phyloP scores from a whole-genome alignment of 306 rosid genomes.

The Biancaea sappan region DNA sequence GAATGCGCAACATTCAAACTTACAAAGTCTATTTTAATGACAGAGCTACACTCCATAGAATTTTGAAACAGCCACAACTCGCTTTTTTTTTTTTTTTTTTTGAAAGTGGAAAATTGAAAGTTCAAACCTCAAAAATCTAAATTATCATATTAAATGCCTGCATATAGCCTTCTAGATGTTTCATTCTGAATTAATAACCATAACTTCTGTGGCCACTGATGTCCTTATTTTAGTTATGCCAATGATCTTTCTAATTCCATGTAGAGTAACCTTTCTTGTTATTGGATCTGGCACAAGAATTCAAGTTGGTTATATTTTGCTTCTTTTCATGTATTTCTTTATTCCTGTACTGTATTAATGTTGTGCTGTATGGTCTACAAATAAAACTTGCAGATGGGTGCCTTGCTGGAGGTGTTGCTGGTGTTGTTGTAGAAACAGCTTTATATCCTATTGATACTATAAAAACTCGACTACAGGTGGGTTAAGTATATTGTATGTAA shows the following conservation, averaged over 20 bases:
- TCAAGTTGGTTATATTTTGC: conserved; percentile 11
- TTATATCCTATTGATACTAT: conserved; percentile 95
- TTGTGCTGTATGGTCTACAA: conserved; percentile 2
- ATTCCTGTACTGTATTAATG: conserved; percentile 3
- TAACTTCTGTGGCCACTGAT: background rate
- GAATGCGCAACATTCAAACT: no score
- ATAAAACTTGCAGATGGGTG: conserved; percentile 78
- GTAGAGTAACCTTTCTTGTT: background rate
- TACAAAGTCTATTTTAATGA: background rate
- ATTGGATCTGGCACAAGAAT: background rate
- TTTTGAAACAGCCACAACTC: background rate
- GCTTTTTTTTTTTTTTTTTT: background rate
- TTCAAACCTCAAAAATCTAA: background rate
- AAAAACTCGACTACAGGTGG: conserved; percentile 94
- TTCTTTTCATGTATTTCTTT: background rate
- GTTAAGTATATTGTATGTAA: conserved; percentile 26
- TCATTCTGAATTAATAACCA: background rate
- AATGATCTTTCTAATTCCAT: background rate
- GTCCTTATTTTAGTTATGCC: conserved; percentile 35
- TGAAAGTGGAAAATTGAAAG: conserved; percentile 1
- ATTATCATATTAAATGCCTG: background rate
- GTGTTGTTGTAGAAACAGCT: conserved; percentile 86
- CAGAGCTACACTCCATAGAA: background rate
- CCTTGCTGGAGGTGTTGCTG: conserved; percentile 92
- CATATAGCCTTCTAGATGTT: background rate